Base-by-base conservation (phyloP, 202 grass and related monocot species). In the Setaria italica region DNA sequence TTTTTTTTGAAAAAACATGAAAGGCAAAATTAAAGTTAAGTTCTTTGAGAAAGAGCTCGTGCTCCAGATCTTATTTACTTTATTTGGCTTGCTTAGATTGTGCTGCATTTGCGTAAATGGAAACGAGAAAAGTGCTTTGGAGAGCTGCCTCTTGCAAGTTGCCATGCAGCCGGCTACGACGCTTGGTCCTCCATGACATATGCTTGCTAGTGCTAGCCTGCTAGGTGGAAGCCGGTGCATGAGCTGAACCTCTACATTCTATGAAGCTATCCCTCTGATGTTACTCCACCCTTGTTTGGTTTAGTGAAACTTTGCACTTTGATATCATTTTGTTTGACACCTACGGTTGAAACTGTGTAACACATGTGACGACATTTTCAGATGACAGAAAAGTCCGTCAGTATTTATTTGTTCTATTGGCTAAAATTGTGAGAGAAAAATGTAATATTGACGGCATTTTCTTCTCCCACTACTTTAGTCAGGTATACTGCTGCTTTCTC, bases 401-500 rank as follows among this genome's bases (percentile, higher is more conserved):
- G 4, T 21, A 62, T 32, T 32, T 59, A 10, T 25, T 59, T 59
- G n/a, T n/a, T 56, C 2, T 56, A 7, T 56, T 2, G 19, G 7
- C 17, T 56, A 20, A 19, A 20, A 7, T 20, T 20, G n/a, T 59
- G 21, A 59, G 25, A 25, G 0, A 59, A 37, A 37, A 37, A 37
- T 37, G 35, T 37, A 37, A 4, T 25, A 59, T 25, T 21, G 56
- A 59, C 11, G 14, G 12, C 5, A 0, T 65, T 65, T 34, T 34
- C 13, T 63, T 14, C 30, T 65, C 62, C 32, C 62, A 32, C 62
- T 45, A 6, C n/a, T 70, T 70, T 25, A 15, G 12, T 72, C 69
- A 48, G 43, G 69, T 72, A n/a, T 30, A n/a, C 43, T 30, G 43
- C 43, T 46, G 69, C 69, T 72, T 49, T 72, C 69, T 30, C 46